Percentiles rank a stretch among this genome's conserved stretches.
Conservation (phyloP, 257 asterid species). For the Solanum bukasovii region DNA sequence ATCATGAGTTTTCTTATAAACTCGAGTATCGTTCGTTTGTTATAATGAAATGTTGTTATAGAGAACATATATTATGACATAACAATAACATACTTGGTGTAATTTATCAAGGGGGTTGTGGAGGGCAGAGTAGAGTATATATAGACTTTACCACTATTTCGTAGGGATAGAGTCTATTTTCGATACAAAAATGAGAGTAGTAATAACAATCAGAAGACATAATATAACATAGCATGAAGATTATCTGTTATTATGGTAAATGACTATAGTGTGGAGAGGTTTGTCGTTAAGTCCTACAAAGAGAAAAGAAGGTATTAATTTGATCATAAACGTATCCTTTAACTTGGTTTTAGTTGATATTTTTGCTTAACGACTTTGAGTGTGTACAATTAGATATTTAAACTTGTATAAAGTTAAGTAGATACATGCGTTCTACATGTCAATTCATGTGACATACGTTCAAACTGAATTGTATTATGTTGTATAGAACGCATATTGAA, state of each 20-base stretch:
- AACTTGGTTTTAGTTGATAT: not conserved
- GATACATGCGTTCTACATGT: not conserved
- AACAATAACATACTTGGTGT: not conserved
- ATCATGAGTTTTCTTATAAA: not conserved
- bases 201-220: not conserved
- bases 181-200: not conserved
- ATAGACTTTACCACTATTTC: too few relatives aligned
- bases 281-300: too few relatives aligned
- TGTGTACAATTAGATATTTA: accelerated
- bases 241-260: too few relatives aligned
- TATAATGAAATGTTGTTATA: not conserved
- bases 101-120: not conserved
- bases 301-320: not conserved
- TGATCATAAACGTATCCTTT: too few relatives aligned
- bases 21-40: not conserved
- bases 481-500: not conserved
- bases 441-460: not conserved
- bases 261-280: too few relatives aligned
- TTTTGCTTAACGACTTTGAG: not conserved
- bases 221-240: not conserved
- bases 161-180: not conserved
- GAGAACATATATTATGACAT: not conserved
- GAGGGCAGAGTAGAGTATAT: not conserved
- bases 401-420: too few relatives aligned
- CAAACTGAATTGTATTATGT: too few relatives aligned